Conservation (phyloP, 768 basidiomycete species). For the Kwoniella europaea region DNA sequence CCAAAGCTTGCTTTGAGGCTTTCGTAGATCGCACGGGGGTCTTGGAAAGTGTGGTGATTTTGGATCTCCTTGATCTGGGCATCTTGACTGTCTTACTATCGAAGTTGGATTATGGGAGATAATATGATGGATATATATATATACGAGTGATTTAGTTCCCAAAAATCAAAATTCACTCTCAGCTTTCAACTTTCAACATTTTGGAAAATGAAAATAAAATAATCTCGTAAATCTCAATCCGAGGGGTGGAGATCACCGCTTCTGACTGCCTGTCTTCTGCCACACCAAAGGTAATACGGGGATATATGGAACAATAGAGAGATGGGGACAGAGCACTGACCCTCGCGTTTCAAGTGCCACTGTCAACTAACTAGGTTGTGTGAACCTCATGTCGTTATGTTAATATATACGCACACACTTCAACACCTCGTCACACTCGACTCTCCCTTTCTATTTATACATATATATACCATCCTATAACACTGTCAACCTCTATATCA, state of each 20-base stretch:
- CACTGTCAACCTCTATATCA: neutral
- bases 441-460: neutral
- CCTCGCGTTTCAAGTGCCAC: constrained; percentile 5
- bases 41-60: constrained; percentile 91
- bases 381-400: neutral
- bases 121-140: neutral
- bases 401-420: neutral
- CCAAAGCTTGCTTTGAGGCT: constrained; percentile 83
- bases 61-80: constrained; percentile 87
- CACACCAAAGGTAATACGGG: neutral
- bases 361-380: neutral
- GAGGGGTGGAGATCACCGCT: constrained; percentile 19
- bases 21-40: constrained; percentile 84
- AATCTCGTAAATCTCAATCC: neutral
- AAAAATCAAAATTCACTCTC: neutral
- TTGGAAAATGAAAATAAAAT: constrained; percentile 17
- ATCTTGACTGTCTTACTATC: constrained; percentile 60
- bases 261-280: neutral
- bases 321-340: neutral
- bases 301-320: neutral
- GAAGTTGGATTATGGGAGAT: neutral
- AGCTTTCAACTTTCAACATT: neutral
- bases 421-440: neutral
- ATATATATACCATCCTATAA: neutral
- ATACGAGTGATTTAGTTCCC: neutral